Evolutionary conservation across 805 yeast species (phyloP), one percentile per base, ranked within the genome.

Genomic region (Candida easanensis): DNA sequence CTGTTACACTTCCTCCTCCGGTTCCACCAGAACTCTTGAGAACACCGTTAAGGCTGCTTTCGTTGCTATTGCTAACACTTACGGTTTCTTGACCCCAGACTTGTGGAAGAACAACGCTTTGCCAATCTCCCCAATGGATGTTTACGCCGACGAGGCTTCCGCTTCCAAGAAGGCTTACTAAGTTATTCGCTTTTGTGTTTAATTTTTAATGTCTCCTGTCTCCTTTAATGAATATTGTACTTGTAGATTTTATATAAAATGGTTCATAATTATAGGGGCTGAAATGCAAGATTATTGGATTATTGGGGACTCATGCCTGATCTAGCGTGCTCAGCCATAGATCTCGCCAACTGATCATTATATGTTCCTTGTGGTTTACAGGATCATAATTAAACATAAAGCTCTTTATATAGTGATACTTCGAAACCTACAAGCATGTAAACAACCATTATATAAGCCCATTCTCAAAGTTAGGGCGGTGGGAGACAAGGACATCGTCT

Each of bases 71-170:
- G 97, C 97, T 80, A 91, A 90, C 96, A 88, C 99, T 63, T 93
- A 93, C 88, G 97, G 95, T 79, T 93, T 90, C 98, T 85, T 93
- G 79, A 93, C 99, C 74, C 99, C 99, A 71, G 86, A 90, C 96
- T 82, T 93, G 76, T 93, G 99, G 99, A 77, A 77, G 64, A 86
- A 82, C 64, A 80, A 82, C 66, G 80, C 87, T 57, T 81, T 90
- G 70, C 80, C 81, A 68, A 78, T 86, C 62, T 87, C 96, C 69
- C 99, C 99, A 72, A 80, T 93, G 74, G 99, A 93, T 69, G 81
- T 84, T 68, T 90, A 84, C 82, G 82, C 91, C 67, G 91, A 84
- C 64, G 89, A 84, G 72, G 85, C 87, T 66, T 70, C 79, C 65
- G 79, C 76, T 56, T 65, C 77, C 69, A 84, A 82, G 80, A 84